Evolutionary conservation across 192 early-diverging fungal species (phyloP).

Genomic region (Backusella parvicylindrica): DNA sequence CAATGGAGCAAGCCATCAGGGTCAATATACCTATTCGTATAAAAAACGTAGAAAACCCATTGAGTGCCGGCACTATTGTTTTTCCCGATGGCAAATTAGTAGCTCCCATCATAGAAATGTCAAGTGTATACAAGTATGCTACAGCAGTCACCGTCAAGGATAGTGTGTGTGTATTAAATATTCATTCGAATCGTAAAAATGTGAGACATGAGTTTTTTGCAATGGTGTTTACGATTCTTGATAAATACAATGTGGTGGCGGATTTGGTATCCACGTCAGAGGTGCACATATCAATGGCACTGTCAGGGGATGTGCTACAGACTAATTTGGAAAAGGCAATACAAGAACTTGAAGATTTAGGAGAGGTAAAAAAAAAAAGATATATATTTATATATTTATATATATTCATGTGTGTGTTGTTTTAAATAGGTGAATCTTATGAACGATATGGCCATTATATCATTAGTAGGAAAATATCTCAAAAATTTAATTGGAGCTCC

Average conservation of each 20-base stretch:
- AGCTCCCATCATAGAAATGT: neutral
- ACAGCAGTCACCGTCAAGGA: conserved; percentile 96
- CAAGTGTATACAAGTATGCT: conserved; percentile 49
- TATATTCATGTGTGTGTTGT: too few species aligned
- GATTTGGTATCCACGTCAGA: conserved; percentile 84
- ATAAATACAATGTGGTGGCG: conserved; percentile 76
- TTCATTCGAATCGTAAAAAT: conserved; percentile 88
- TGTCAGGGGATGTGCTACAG: conserved; percentile 46
- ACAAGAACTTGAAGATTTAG: conserved; percentile 63
- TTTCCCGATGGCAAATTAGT: conserved; percentile 55
- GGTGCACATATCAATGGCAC: conserved; percentile 80
- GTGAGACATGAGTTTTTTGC: conserved; percentile 90
- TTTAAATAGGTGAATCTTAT: conserved; percentile 37
- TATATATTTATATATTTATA: conserved; percentile 15
- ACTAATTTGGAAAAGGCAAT: conserved; percentile 59
- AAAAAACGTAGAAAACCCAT: conserved; percentile 89
- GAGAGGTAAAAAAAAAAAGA: conserved; percentile 45
- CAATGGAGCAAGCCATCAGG: conserved; percentile 96
- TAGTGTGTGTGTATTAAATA: conserved; percentile 79
- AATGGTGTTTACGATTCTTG: conserved; percentile 80
- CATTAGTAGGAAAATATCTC: conserved; percentile 89
- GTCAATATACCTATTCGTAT: conserved; percentile 90
- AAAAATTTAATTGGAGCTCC: conserved; percentile 84
- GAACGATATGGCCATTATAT: conserved; percentile 84
- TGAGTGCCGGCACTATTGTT: conserved; percentile 79